phyloP scores from a whole-genome alignment of 176 grass and related monocot genomes.

The Aegilops umbellulata region DNA sequence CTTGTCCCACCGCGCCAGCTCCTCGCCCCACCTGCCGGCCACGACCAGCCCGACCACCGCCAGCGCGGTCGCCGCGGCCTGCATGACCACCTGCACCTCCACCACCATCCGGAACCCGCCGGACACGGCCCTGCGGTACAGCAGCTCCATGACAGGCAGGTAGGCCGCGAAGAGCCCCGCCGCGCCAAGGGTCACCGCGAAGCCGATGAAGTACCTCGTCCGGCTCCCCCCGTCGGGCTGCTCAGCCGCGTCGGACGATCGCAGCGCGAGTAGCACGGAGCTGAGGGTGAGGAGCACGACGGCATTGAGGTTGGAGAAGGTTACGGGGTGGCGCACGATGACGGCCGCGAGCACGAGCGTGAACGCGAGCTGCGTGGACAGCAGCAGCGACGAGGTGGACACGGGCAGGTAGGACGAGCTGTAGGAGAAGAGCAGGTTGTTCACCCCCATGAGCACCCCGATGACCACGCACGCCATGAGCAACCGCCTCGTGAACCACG shows the following conservation, averaged over 20 bases:
- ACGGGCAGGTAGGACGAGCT: slow-evolving; percentile 86
- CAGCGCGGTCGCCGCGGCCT: slow-evolving; percentile 77
- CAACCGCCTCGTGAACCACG: slow-evolving; percentile 49
- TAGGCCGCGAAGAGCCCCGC: slow-evolving; percentile 79
- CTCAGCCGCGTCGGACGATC: slow-evolving; percentile 49
- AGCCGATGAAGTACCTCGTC: slow-evolving; percentile 53
- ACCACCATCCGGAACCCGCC: slow-evolving; percentile 67
- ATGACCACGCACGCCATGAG: slow-evolving; percentile 52
- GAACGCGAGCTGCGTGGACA: slow-evolving; percentile 89
- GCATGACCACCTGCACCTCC: slow-evolving; percentile 90
- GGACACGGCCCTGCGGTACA: slow-evolving; percentile 58
- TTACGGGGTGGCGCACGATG: slow-evolving; percentile 80
- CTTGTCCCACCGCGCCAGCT: slow-evolving; percentile 55
- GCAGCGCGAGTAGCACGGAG: slow-evolving; percentile 69
- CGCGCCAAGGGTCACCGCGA: slow-evolving; percentile 74
- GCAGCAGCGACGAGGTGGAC: slow-evolving; percentile 87
- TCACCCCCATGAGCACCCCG: slow-evolving; percentile 84
- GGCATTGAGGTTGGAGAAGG: slow-evolving; percentile 86
- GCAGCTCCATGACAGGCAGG: slow-evolving; percentile 81
- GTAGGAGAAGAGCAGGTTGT: slow-evolving; percentile 87
- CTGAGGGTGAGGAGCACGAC: slow-evolving; percentile 82
- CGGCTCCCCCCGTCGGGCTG: slow-evolving; percentile 44
- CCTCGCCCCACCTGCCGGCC: slow-evolving; percentile 32
- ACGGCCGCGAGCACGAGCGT: slow-evolving; percentile 69
- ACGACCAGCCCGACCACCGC: slow-evolving; percentile 52